Percentiles rank a stretch among this genome's conserved stretches.
These are phyloP conservation scores for Chytriomyces hyalinus DNA, from an alignment of 192 early-diverging fungal species.

Conservation along the genomic window DNA sequence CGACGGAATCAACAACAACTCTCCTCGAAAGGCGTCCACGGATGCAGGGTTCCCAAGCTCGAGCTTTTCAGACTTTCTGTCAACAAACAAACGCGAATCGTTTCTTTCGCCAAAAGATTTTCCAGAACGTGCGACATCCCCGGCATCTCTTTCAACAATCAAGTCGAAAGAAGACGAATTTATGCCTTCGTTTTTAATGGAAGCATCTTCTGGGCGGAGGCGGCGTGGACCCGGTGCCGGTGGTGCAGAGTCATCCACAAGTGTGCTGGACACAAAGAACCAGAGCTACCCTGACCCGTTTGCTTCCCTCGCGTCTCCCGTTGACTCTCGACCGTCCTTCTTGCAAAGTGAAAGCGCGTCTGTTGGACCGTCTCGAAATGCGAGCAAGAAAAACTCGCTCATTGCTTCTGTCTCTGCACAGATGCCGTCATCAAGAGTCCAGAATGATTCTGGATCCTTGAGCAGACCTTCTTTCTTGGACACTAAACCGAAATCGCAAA, in stretches of 20 bases:
- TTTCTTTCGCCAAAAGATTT: too few species aligned
- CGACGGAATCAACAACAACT: too few species aligned
- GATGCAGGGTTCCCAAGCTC: too few species aligned
- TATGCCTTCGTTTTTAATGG: conserved; percentile 34
- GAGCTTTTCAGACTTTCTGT: too few species aligned
- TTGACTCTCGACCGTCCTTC: too few species aligned
- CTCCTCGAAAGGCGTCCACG: too few species aligned
- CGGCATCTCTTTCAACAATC: conserved; percentile 10
- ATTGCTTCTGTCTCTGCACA: conserved; percentile 19
- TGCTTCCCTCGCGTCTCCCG: background rate
- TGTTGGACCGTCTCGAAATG: background rate
- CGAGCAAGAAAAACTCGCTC: conserved; percentile 11
- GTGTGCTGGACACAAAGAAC: background rate
- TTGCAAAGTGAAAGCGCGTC: too few species aligned
- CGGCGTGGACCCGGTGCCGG: conserved; percentile 15
- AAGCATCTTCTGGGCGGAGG: conserved; percentile 17
- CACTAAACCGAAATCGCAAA: background rate
- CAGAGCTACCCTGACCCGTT: background rate
- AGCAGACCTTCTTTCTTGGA: background rate
- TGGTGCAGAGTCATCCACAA: background rate
- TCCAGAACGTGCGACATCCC: background rate
- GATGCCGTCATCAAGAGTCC: background rate
- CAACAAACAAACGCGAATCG: too few species aligned
- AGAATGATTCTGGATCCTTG: background rate
- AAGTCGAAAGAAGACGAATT: conserved; percentile 37